A percentile compares a stretch with the other conserved stretches of the same genome.
Evolutionary conservation across 139 green algal species (phyloP).

Genomic region (Chlamydomonas sp.): DNA sequence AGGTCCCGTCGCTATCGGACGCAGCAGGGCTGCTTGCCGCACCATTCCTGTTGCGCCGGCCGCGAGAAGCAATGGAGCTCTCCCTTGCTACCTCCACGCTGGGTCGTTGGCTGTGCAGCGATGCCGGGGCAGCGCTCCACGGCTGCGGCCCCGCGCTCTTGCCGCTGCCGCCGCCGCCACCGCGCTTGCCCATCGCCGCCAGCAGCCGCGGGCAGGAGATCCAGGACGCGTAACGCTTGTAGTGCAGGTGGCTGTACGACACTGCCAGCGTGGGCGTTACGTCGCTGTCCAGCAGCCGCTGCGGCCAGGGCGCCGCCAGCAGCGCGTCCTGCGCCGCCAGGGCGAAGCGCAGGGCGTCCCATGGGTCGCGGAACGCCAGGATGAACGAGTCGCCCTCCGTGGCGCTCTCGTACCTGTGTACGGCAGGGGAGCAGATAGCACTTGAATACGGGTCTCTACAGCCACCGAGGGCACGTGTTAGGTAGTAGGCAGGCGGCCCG

Average conservation of each 20-base stretch:
- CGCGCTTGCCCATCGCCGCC: not conserved
- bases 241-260: not conserved
- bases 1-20: too few species aligned
- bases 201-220: not conserved
- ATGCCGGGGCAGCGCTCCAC: too few species aligned
- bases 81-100: too few species aligned
- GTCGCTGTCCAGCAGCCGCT: not conserved
- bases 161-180: not conserved
- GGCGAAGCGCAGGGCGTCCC: not conserved
- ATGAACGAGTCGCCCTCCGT: conserved; percentile 31
- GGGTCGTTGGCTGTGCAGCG: too few species aligned
- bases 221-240: not conserved
- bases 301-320: not conserved
- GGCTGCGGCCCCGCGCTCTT: not conserved
- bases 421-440: not conserved
- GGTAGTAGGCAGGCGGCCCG: too few species aligned
- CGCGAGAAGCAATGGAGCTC: too few species aligned
- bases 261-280: not conserved
- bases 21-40: too few species aligned
- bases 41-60: too few species aligned
- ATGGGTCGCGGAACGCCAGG: not conserved
- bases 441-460: not conserved
- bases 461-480: not conserved
- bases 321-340: conserved; percentile 23
- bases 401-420: conserved; percentile 5